Conservation (phyloP, 768 basidiomycete species). For the Lactarius hengduanensis region DNA sequence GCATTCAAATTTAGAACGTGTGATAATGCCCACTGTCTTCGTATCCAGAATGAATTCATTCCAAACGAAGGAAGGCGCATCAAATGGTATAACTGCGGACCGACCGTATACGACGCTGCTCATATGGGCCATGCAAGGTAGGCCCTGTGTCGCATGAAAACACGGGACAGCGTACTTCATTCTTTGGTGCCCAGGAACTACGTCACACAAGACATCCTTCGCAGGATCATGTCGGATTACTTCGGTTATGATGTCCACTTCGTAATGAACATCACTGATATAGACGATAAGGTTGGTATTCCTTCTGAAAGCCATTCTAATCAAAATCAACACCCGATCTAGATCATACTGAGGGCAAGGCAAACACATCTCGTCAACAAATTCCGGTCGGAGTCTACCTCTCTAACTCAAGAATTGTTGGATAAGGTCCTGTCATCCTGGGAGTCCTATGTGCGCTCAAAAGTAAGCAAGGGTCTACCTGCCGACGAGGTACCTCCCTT, state of each 20-base stretch:
- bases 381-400: slow-evolving; percentile 53
- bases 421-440: slow-evolving; percentile 60
- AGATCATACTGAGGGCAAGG: slow-evolving; percentile 94
- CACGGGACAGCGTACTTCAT: neutral
- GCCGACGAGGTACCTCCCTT: slow-evolving; percentile 45
- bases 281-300: slow-evolving; percentile 87
- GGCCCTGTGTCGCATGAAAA: neutral
- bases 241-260: slow-evolving; percentile 98
- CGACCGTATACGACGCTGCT: slow-evolving; percentile 96
- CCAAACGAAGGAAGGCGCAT: slow-evolving; percentile 67
- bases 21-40: neutral
- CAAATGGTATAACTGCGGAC: slow-evolving; percentile 99
- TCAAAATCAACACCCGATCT: slow-evolving; percentile 5
- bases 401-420: slow-evolving; percentile 59
- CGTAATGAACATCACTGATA: slow-evolving; percentile 99
- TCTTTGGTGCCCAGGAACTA: slow-evolving; percentile 67
- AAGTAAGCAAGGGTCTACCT: slow-evolving; percentile 64
- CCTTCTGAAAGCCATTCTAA: slow-evolving; percentile 21
- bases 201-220: slow-evolving; percentile 88
- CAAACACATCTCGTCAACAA: slow-evolving; percentile 69
- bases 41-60: slow-evolving; percentile 68
- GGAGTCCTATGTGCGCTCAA: slow-evolving; percentile 57
- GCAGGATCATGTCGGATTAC: slow-evolving; percentile 90
- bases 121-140: slow-evolving; percentile 99
- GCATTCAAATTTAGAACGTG: slow-evolving; percentile 9